Base-by-base conservation (phyloP, 345 rosid species). In the Melastoma malabathricum region DNA sequence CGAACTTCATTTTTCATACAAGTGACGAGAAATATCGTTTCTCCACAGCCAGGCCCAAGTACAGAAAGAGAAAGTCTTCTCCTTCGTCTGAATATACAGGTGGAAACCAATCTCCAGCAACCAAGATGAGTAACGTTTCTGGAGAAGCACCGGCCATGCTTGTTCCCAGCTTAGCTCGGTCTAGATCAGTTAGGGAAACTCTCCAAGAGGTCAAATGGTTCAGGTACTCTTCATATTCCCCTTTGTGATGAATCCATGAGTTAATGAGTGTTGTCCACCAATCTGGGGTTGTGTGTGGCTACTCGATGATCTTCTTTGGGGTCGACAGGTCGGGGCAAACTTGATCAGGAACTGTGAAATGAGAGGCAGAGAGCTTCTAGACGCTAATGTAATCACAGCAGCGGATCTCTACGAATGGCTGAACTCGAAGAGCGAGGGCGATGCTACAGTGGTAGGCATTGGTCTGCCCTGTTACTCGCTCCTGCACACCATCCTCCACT, bases 201-300 rank as follows among this genome's bases (percentile, higher is more conserved):
- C 70, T 89, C 44, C 85, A 81, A 58, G 88, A 85, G 75, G 85
- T 81, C 54, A 77, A 72, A 79, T 89, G 89, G 79, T 89, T 52
- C 95, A 81, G 87, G 95, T 89, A 71, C 13, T 25, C 18, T 17
- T 2, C 15, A 25, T 18, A 16, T 45, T 46, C 15, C 18, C 6
- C 1, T 29, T 56, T 6, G 10, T 7, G 46, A 10, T 27, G 17
- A 13, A 18, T 17, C 43, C 19, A 41, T 5, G 13, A 9, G 12
- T 34, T 9, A 34, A 34, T 12, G 12, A 34, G 2, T 2, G 9
- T 34, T 34, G 12, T 9, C 41, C 12, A 34, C 41, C 12, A 34
- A 6, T 34, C 41, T 34, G 41, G 10, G 10, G 12, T 8, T 9
- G 41, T 9, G 41, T 9, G 41, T 34, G 41, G 41, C 41, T 34